A percentile compares a stretch with the other conserved stretches of the same genome.
Conservation (phyloP, 257 asterid genomes). For the Lycium barbarum region DNA sequence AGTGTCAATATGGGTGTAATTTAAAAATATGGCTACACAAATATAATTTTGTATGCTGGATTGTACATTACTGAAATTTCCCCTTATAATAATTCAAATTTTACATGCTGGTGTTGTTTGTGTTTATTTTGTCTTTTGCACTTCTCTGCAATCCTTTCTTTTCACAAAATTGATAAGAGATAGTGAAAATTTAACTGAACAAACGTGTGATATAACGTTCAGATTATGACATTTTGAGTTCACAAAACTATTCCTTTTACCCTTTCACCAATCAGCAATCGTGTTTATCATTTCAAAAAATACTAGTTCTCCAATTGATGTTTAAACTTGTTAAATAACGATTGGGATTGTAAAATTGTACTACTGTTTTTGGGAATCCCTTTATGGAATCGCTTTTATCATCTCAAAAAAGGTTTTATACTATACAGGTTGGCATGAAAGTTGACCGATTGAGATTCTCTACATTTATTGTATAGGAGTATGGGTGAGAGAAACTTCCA, state of each 20-base stretch:
- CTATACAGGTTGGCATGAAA: conserved; percentile 17
- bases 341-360: not conserved
- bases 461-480: not conserved
- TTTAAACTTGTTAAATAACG: not conserved
- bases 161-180: not conserved
- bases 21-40: no score
- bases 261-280: not conserved
- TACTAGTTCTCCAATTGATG: no score
- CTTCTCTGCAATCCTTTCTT: not conserved
- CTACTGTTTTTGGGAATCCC: not conserved
- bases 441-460: conserved; percentile 19
- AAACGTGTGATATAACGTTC: no score
- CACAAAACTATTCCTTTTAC: not conserved
- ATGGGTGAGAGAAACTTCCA: conserved; percentile 3
- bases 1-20: no score
- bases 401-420: conserved; percentile 20
- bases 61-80: no score
- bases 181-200: not conserved
- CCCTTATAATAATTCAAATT: not conserved
- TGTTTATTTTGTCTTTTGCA: not conserved
- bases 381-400: not conserved
- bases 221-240: no score
- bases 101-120: not conserved
- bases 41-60: no score
- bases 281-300: not conserved